Base-by-base conservation (phyloP, 2,329 filamentous ascomycete species). In the Berkeleyomyces rouxiae region DNA sequence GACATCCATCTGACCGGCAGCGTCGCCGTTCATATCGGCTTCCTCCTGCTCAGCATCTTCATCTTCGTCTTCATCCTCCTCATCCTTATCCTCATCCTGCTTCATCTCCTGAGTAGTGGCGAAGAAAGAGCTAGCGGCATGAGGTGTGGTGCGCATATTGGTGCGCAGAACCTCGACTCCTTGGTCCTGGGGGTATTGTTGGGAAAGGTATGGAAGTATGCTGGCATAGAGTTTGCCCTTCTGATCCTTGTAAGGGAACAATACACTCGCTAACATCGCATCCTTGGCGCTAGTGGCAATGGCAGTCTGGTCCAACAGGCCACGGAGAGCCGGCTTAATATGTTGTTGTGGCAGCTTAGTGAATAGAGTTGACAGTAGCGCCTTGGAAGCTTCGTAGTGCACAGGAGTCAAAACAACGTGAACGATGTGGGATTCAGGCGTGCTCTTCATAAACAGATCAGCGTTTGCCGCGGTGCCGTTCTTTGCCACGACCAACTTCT, bases 241-340 rank as follows among this genome's bases (percentile, higher is more conserved):
- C 69, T 81, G 76, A 69, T 84, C 77, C 66, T 83, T 75, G 72
- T 84, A 82, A 0, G 90, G 88, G 71, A 93, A 90, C 64, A 96
- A 76, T 10, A 95, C 84, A 71, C 89, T 92, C 4, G 90, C 83
- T 9, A 93, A 70, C 80, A 96, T 88, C 49, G 87, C 86, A 40
- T 84, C 77, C 69, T 83, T 84, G 71, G 85, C 79, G 64, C 79
- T 78, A 4, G 78, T 81, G 31, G 96, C 74, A 63, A 96, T 86
- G 23, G 89, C 87, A 2, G 88, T 88, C 66, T 88, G 86, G 69
- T 96, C 90, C 66, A 96, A 78, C 58, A 89, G 82, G 9, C 84
- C 81, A 61, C 92, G 85, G 23, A 89, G 70, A 1, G 86, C 82
- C 7, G 85, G 82, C n/a, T 86, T 81, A 44, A 95, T 74, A 69